phyloP scores from a whole-genome alignment of 2,329 filamentous ascomycete genomes.

The Hypoxylon sp. region DNA sequence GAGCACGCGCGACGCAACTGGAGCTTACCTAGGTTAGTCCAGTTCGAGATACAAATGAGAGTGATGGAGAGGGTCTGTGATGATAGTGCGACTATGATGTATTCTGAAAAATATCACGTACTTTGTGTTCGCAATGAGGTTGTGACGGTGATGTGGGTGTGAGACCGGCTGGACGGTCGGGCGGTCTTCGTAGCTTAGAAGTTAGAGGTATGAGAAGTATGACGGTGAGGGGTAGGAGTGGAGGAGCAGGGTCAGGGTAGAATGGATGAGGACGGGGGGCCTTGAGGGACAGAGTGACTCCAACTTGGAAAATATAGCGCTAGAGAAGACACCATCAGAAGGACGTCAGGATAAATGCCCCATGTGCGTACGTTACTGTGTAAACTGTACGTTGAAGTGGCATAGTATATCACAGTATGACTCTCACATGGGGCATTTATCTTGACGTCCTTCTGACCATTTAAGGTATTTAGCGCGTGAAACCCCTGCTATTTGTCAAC shows the following conservation, averaged over 20 bases:
- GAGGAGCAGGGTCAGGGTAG: conserved; percentile 8
- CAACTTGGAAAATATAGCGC: conserved; percentile 16
- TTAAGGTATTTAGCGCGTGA: conserved; percentile 18
- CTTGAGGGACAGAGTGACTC: conserved; percentile 2
- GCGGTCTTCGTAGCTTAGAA: conserved; percentile 6
- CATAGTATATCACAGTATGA: no score
- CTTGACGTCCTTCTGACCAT: no score
- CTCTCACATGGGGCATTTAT: no score
- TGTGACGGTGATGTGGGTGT: conserved; percentile 2
- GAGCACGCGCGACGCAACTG: conserved; percentile 11
- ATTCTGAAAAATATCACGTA: neutral
- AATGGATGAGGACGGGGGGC: neutral
- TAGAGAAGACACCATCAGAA: no score
- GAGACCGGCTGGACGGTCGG: neutral
- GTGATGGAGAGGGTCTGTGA: neutral
- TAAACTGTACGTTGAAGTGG: no score
- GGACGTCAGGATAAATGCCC: no score
- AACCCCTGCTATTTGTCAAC: conserved; percentile 11
- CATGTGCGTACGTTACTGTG: no score
- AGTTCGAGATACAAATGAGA: neutral
- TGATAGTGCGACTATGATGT: neutral
- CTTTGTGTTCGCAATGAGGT: neutral
- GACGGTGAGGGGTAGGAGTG: conserved; percentile 30
- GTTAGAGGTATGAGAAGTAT: no score
- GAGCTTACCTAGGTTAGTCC: neutral